These are phyloP conservation scores for Tolypocladium pustulatum DNA, from an alignment of 2,329 filamentous ascomycete genomes.

Conservation along the genomic window DNA sequence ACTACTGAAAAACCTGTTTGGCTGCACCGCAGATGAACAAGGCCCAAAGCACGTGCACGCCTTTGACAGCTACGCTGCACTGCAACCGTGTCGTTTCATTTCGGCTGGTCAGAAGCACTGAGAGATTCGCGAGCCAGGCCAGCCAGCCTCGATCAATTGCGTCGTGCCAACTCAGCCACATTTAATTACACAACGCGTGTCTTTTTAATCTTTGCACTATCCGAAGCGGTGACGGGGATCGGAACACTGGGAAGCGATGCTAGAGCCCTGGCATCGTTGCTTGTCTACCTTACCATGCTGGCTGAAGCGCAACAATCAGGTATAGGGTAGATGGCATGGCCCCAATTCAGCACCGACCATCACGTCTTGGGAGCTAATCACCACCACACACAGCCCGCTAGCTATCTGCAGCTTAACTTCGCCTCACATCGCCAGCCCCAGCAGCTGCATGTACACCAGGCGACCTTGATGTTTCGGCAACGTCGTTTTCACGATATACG, in stretches of 20 bases:
- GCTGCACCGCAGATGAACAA: neutral
- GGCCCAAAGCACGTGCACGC: neutral
- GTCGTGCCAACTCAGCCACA: neutral
- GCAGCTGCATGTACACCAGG: neutral
- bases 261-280: neutral
- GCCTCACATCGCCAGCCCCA: neutral
- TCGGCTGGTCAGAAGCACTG: too few relatives aligned
- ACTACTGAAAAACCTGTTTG: neutral
- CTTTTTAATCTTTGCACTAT: neutral
- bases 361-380: neutral
- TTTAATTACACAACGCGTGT: neutral
- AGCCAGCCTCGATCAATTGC: neutral
- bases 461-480: slow-evolving; percentile 9
- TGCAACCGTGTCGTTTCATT: neutral
- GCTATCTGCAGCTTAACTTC: neutral
- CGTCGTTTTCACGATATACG: slow-evolving; percentile 1
- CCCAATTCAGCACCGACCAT: too few relatives aligned
- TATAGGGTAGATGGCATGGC: neutral
- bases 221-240: neutral
- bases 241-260: neutral
- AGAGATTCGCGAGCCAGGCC: too few relatives aligned
- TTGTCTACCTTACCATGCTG: too few relatives aligned
- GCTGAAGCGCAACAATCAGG: neutral
- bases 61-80: neutral
- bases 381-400: neutral